phyloP scores from a whole-genome alignment of 1,284 basidiomycete genomes.

The Farysia itapuensis region DNA sequence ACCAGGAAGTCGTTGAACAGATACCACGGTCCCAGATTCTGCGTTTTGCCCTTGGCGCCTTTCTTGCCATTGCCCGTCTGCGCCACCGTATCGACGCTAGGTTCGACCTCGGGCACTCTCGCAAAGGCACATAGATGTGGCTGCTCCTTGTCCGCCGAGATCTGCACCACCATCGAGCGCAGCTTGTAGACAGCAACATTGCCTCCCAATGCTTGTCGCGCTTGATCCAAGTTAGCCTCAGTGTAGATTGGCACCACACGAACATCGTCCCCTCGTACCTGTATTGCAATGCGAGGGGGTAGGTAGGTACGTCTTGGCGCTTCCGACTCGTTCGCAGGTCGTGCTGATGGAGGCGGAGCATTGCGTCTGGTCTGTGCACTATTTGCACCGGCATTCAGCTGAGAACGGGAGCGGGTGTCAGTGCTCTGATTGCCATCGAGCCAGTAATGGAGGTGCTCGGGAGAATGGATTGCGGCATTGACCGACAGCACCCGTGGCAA shows the following conservation, averaged over 20 bases:
- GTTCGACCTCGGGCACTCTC: slow-evolving; percentile 70
- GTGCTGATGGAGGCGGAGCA: background rate
- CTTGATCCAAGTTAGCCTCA: slow-evolving; percentile 13
- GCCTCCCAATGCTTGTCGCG: slow-evolving; percentile 8
- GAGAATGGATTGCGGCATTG: slow-evolving; percentile 78
- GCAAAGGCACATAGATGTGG: slow-evolving; percentile 88
- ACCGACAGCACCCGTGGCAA: slow-evolving; percentile 84
- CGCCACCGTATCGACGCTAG: slow-evolving; percentile 3
- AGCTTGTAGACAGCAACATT: slow-evolving; percentile 63
- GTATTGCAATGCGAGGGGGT: slow-evolving; percentile 53
- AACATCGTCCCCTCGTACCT: slow-evolving; percentile 36
- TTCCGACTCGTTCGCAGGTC: background rate
- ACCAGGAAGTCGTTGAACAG: slow-evolving; percentile 98
- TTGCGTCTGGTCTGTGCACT: background rate
- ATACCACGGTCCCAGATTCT: slow-evolving; percentile 68
- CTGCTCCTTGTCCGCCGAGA: slow-evolving; percentile 73
- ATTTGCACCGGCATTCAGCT: slow-evolving; percentile 1
- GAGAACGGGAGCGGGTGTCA: too few relatives aligned
- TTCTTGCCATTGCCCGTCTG: slow-evolving; percentile 16
- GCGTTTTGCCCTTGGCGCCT: slow-evolving; percentile 12
- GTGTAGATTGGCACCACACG: slow-evolving; percentile 29
- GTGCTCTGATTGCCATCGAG: slow-evolving; percentile 64
- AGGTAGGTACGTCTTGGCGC: slow-evolving; percentile 61
- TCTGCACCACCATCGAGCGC: slow-evolving; percentile 74
- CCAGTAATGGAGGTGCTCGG: slow-evolving; percentile 79